Evolutionary conservation across 129 eudicot species (phyloP).

Genomic region (Flaveria sonorensis): DNA sequence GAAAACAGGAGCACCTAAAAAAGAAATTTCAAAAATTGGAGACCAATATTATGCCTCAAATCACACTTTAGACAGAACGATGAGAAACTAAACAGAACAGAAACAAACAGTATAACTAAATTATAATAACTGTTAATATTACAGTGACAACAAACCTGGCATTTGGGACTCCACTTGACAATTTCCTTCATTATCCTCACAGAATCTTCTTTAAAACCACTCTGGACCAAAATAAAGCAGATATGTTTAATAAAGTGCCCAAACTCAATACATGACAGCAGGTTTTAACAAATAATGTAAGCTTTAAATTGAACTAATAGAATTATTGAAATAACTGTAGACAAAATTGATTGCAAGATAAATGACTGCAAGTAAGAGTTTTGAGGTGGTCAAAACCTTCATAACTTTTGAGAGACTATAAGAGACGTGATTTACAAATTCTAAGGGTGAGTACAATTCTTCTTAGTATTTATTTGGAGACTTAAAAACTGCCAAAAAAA

Average conservation of each 20-base stretch:
- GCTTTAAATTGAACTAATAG: conserved; percentile 10
- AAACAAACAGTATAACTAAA: background rate
- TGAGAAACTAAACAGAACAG: background rate
- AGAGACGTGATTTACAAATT: background rate
- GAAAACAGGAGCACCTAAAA: conserved; percentile 76
- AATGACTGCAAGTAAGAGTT: background rate
- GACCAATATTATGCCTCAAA: background rate
- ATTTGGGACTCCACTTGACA: conserved; percentile 46
- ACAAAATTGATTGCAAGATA: background rate
- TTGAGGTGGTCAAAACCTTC: background rate
- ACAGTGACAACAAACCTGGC: conserved; percentile 57
- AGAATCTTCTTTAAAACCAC: conserved; percentile 84
- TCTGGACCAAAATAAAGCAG: conserved; percentile 38
- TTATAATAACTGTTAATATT: background rate
- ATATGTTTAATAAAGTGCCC: background rate
- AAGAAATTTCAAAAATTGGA: background rate
- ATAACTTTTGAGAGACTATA: background rate
- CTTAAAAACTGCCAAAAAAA: too few species aligned
- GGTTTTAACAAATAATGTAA: background rate
- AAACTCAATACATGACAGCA: background rate
- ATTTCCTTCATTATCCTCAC: conserved; percentile 70
- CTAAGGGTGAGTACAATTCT: too few species aligned
- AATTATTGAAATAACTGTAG: conserved; percentile 1
- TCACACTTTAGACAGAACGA: background rate
- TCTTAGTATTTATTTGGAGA: too few species aligned